Evolutionary conservation across 331 rosid species (phyloP).

Genomic region (Arachis monticola): DNA sequence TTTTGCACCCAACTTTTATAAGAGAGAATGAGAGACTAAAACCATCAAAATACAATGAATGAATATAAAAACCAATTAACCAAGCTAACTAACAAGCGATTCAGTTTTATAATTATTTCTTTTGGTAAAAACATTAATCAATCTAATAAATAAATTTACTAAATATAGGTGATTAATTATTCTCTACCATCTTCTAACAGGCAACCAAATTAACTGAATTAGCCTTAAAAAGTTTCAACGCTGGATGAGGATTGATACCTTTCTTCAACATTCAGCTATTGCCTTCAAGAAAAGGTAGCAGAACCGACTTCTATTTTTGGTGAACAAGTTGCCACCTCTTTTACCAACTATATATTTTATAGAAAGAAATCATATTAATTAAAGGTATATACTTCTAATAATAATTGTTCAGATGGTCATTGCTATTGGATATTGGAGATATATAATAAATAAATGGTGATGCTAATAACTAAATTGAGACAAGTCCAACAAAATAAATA

Average conservation of each 20-base stretch:
- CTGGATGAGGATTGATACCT: slow-evolving; percentile 30
- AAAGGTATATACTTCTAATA: not conserved
- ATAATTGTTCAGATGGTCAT: too few species aligned
- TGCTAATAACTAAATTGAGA: too few species aligned
- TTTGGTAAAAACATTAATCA: not conserved
- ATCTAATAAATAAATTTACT: slow-evolving; percentile 3
- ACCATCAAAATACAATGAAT: too few species aligned
- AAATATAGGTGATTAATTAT: not conserved
- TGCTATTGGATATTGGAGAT: too few species aligned
- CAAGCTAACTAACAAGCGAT: too few species aligned
- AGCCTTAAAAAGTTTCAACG: slow-evolving; percentile 29
- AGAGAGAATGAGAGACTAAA: too few species aligned
- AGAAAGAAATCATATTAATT: not conserved
- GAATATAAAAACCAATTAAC: too few species aligned
- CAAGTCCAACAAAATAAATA: too few species aligned
- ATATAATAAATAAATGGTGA: too few species aligned
- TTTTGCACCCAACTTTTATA: too few species aligned
- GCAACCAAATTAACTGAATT: slow-evolving; percentile 21
- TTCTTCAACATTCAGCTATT: slow-evolving; percentile 45
- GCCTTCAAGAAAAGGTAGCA: slow-evolving; percentile 27
- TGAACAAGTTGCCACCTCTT: slow-evolving; percentile 32
- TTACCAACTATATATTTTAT: slow-evolving; percentile 37
- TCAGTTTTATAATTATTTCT: too few species aligned
- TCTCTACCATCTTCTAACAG: slow-evolving; percentile 16
- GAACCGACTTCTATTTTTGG: slow-evolving; percentile 37